Base-by-base conservation (phyloP, 345 rosid species). In the Clausena lansium region DNA sequence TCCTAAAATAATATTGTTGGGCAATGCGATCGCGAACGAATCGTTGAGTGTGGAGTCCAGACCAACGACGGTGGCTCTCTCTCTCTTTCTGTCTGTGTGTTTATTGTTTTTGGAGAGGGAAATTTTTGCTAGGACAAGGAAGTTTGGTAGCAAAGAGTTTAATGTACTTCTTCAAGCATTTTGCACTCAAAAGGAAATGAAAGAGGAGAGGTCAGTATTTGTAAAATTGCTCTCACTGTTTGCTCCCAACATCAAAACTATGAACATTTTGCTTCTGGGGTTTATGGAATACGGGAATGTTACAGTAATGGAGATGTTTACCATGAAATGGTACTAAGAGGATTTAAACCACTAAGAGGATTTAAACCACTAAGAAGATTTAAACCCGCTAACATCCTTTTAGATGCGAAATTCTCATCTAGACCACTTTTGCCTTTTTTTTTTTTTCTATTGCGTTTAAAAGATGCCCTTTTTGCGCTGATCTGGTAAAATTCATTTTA, bases 241-340 rank as follows among this genome's bases (percentile, higher is more conserved):
- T 76, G 73, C 83, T 15, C 90, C 97, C 1, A 88, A 93, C 63
- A 76, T 75, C 1, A 95, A 95, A 85, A 93, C 98, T 66, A 90
- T 91, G 94, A 91, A 93, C 78, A 89, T 93, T 64, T 76, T 95
- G 61, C 91, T 95, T 0, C 41, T 88, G 59, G 98, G 98, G n/a
- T 95, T 95, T 73, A 95, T 93, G 79, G 91, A 93, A 84, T 86
- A 91, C 20, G 84, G 93, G n/a, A n/a, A 95, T 79, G 22, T 92
- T 54, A 90, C 94, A 5, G 89, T 96, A 1, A 88, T 86, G 83
- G 99, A 95, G 76, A 68, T 95, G 65, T 93, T 95, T 61, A 88
- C 58, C 96, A 91, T 65, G 96, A 95, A 73, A 93, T 91, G 94
- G 82, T 86, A 78, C 81, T 84, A 59, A 84, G 98, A 85, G 93